Evolutionary conservation across 768 basidiomycete genomes (phyloP), one percentile per base, ranked within the genome.

Genomic region (Hortiboletus campestris): DNA sequence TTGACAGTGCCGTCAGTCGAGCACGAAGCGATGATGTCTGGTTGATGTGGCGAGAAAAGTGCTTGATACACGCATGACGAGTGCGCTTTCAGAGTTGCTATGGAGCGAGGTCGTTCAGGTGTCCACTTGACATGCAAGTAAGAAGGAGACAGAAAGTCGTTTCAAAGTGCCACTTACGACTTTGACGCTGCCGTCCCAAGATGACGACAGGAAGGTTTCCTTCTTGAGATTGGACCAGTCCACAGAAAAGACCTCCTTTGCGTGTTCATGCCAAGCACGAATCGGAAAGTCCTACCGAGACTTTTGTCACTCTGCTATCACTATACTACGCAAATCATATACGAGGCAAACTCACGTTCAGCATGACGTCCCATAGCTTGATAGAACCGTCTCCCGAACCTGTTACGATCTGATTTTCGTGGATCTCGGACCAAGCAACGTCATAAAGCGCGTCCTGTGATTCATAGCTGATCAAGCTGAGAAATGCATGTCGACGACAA

Each of bases 201-300:
- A 91, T 25, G 91, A 82, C 12, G 94, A 94, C 10, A 80, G 83
- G 69, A 97, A 95, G 1, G 82, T 82, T 60, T 93, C 89, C 68
- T 96, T 97, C 63, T 87, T 85, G 58, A 95, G 71, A 72, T 97
- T 98, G 58, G 89, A 94, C 95, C 96, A 98, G 70, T 98, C 92
- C 6, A 98, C 84, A 12, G 88, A 89, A 76, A 91, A 94, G 8
- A 94, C 92, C 69, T 98, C 96, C 47, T 87, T 84, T 13, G 86
- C 84, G 72, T 98, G 96, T 72, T 98, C 96, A 63, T 92, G 89
- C 95, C 96, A 98, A 46, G 83, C 84, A 57, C 86, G 84, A 61
- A 98, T 88, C 2, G 96, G 95, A 51, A 88, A 82, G 63, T 93
- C 89, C 94, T 98, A 73, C 8, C 29, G 58, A 42, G 41, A 46